A percentile compares a stretch with the other conserved stretches of the same genome.
Conservation (phyloP, 768 basidiomycete species). For the Psilocybe tampanensis region DNA sequence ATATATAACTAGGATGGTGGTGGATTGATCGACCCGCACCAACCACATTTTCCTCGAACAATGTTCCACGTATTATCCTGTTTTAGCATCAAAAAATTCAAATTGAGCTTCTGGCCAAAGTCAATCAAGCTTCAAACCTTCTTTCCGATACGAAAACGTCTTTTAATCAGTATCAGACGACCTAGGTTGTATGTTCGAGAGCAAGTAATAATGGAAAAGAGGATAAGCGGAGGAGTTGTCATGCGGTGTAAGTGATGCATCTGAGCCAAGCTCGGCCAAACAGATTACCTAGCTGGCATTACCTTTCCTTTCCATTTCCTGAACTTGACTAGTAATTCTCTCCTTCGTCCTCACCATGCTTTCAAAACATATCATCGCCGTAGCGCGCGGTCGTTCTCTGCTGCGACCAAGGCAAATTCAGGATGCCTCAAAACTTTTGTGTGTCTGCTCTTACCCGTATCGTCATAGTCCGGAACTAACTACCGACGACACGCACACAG, state of each 20-base stretch:
- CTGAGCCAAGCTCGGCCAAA: conserved; percentile 12
- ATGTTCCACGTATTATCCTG: no score
- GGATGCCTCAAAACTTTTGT: conserved; percentile 25
- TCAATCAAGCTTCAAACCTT: no score
- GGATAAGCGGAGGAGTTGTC: not conserved
- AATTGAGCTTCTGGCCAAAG: no score
- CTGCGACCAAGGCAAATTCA: conserved; percentile 38
- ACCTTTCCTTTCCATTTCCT: not conserved
- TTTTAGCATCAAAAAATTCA: no score
- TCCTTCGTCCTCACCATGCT: conserved; percentile 49
- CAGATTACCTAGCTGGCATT: conserved; percentile 21
- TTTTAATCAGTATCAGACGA: not conserved
- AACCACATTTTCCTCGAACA: no score
- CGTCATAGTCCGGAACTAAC: conserved; percentile 26
- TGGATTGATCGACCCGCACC: no score
- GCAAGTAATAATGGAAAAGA: not conserved
- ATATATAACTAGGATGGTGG: no score
- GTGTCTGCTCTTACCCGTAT: conserved; percentile 6
- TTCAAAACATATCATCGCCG: conserved; percentile 67
- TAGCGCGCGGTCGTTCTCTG: conserved; percentile 62
- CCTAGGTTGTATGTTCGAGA: not conserved
- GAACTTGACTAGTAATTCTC: not conserved
- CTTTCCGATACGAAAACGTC: no score
- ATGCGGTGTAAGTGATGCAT: not conserved
- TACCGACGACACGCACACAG: conserved; percentile 43